These are phyloP conservation scores for Auricularia sp. DNA, from an alignment of 768 basidiomycete species.

Conservation along the genomic window DNA sequence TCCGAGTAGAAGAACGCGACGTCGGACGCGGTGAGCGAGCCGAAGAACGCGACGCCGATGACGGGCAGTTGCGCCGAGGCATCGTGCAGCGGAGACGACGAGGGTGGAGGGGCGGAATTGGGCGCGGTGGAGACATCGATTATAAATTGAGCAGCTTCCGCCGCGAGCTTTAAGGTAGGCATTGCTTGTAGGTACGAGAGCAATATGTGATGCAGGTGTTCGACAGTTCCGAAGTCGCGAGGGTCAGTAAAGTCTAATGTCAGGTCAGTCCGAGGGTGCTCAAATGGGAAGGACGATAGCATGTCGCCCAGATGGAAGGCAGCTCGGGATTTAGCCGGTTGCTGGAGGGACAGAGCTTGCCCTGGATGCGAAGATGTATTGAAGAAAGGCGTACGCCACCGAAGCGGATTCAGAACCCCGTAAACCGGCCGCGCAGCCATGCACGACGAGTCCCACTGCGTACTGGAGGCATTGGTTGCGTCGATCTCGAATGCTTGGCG, in stretches of 20 bases:
- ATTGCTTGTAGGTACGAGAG: conserved; percentile 48
- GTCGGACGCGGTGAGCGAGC: conserved; percentile 40
- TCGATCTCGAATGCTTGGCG: conserved; percentile 41
- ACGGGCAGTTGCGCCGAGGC: conserved; percentile 38
- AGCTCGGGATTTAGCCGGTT: conserved; percentile 35
- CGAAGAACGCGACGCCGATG: conserved; percentile 59
- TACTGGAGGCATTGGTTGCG: conserved; percentile 16
- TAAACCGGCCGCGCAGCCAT: conserved; percentile 52
- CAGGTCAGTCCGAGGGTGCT: conserved; percentile 20
- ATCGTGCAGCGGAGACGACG: conserved; percentile 29
- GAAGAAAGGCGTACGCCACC: conserved; percentile 47
- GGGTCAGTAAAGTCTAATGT: conserved; percentile 33
- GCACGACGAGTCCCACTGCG: conserved; percentile 40
- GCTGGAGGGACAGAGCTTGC: conserved; percentile 39
- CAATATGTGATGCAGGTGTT: conserved; percentile 46
- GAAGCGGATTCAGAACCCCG: conserved; percentile 48
- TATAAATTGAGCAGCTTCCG: conserved; percentile 40
- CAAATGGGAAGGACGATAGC: conserved; percentile 39
- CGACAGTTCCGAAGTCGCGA: conserved; percentile 45
- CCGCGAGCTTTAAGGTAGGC: conserved; percentile 33
- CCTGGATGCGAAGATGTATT: conserved; percentile 23
- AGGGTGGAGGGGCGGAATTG: conserved; percentile 32
- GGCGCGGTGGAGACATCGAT: conserved; percentile 20
- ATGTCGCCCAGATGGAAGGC: conserved; percentile 43
- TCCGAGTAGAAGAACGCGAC: conserved; percentile 39